phyloP scores from a whole-genome alignment of 1,284 basidiomycete genomes.

The Moesziomyces parantarcticus region DNA sequence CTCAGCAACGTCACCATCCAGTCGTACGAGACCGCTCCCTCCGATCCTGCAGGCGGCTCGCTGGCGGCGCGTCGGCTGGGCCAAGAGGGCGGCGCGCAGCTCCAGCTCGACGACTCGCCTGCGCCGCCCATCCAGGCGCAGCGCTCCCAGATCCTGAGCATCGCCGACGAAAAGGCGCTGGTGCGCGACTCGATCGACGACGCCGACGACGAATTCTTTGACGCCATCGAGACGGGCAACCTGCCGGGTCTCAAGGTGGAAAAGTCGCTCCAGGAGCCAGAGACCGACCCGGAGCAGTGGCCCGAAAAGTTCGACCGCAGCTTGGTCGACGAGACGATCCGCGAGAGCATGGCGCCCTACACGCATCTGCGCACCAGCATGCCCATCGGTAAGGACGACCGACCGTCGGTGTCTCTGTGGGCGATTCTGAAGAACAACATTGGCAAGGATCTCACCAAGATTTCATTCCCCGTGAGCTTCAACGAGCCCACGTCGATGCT shows the following conservation, averaged over 20 bases:
- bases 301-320: constrained; percentile 47
- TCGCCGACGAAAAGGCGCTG: constrained; percentile 27
- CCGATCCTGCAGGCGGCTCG: constrained; percentile 12
- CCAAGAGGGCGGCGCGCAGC: constrained; percentile 25
- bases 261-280: constrained; percentile 37
- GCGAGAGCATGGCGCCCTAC: constrained; percentile 71
- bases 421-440: constrained; percentile 94
- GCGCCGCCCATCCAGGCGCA: constrained; percentile 33
- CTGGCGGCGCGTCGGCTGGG: constrained; percentile 45
- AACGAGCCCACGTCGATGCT: constrained; percentile 85
- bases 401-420: constrained; percentile 93
- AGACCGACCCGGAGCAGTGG: constrained; percentile 18
- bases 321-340: constrained; percentile 39
- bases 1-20: constrained; percentile 15
- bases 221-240: constrained; percentile 84
- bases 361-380: constrained; percentile 75
- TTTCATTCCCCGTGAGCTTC: constrained; percentile 94
- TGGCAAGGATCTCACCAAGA: constrained; percentile 96
- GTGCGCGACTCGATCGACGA: constrained; percentile 72
- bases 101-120: constrained; percentile 36
- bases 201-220: constrained; percentile 96
- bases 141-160: constrained; percentile 22
- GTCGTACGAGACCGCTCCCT: constrained; percentile 17
- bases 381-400: constrained; percentile 79
- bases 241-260: constrained; percentile 61